Percentiles rank a stretch among this genome's conserved stretches.
phyloP scores from a whole-genome alignment of 352 stramenopile genomes.

The Phytopythium montanum region DNA sequence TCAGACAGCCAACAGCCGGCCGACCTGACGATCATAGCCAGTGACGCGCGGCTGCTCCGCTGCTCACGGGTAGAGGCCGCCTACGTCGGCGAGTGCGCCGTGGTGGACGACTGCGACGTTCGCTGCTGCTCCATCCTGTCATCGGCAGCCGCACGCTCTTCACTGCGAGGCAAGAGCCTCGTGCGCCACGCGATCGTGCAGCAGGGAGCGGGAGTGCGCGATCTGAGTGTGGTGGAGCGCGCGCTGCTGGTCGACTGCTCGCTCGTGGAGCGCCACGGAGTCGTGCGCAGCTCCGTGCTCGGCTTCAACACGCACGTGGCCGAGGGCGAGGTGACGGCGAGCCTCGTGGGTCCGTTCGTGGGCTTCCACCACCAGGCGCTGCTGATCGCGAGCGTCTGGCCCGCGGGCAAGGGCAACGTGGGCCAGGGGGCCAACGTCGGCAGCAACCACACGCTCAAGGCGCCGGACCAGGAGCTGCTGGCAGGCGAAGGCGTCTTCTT shows the following conservation, averaged over 20 bases:
- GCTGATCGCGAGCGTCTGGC: conserved; percentile 91
- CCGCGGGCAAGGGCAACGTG: conserved; percentile 91
- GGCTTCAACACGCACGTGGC: conserved; percentile 84
- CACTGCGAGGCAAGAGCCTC: conserved; percentile 53
- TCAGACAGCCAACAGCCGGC: neutral
- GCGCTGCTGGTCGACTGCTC: conserved; percentile 78
- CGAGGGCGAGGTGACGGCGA: conserved; percentile 89
- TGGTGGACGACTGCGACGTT: conserved; percentile 63
- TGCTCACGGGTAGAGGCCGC: conserved; percentile 57
- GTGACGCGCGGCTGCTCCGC: conserved; percentile 44
- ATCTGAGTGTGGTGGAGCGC: conserved; percentile 57
- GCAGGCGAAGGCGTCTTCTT: conserved; percentile 96
- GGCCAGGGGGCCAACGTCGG: conserved; percentile 95
- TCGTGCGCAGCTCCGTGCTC: conserved; percentile 85
- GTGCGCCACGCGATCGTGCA: conserved; percentile 67
- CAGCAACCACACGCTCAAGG: conserved; percentile 96
- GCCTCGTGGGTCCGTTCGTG: conserved; percentile 92
- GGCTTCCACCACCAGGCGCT: conserved; percentile 94
- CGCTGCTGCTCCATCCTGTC: conserved; percentile 66
- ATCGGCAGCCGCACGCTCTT: conserved; percentile 33
- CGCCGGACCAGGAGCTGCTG: conserved; percentile 87
- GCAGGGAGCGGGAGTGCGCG: conserved; percentile 63
- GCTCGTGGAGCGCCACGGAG: conserved; percentile 75
- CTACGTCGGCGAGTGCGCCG: conserved; percentile 62
- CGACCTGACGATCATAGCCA: conserved; percentile 47